Percentiles rank a stretch among this genome's conserved stretches.
Conservation (phyloP, 2,329 filamentous ascomycete genomes). For the Hortaea werneckii region DNA sequence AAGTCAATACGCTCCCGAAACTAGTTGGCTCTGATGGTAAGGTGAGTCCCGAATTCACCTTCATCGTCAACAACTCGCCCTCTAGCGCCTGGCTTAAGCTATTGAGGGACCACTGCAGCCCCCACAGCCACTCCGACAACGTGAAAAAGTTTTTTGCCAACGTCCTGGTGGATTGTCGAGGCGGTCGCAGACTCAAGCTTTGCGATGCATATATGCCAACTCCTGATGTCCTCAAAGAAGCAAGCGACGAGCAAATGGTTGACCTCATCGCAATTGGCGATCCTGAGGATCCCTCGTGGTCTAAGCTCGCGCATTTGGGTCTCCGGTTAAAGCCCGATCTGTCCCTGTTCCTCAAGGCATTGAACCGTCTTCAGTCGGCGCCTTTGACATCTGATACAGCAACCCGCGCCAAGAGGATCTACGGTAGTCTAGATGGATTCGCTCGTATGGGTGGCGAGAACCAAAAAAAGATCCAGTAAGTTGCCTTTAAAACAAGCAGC, state of each 20-base stretch:
- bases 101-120: neutral
- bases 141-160: neutral
- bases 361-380: neutral
- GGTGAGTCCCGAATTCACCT: neutral
- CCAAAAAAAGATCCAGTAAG: too few species aligned
- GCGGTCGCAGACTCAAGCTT: neutral
- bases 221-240: neutral
- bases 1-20: neutral
- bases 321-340: neutral
- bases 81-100: neutral
- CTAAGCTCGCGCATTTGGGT: neutral
- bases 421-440: neutral
- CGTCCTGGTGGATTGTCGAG: neutral
- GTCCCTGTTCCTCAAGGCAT: neutral
- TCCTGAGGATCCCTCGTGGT: neutral
- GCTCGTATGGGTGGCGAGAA: too few species aligned
- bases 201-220: neutral
- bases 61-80: neutral
- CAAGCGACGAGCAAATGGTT: neutral
- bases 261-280: neutral
- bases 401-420: neutral
- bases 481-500: too few species aligned
- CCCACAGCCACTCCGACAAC: neutral
- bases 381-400: neutral
- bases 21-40: neutral